Evolutionary conservation across 2,329 filamentous ascomycete species (phyloP), one percentile per base, ranked within the genome.

Genomic region (Diaporthe vexans): DNA sequence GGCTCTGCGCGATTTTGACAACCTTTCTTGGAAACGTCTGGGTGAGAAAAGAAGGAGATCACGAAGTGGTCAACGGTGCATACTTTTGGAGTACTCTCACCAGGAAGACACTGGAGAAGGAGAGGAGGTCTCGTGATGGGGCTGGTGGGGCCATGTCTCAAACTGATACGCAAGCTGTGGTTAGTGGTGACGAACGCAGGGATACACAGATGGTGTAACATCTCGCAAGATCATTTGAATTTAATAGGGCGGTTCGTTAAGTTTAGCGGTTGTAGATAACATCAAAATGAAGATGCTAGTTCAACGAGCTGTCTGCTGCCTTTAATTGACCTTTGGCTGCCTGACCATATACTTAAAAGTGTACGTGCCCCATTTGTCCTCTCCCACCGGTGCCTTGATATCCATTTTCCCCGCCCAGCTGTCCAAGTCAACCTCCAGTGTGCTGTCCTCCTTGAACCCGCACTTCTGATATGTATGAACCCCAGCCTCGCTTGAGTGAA

Each of bases 1-100:
- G 83, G 35, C 37, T 84, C 78, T 80, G 80, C 33, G 77, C 81
- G 2, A 6, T 83, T 3, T 73, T 76, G 9, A 78, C 81, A 11
- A 76, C 78, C 0, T 78, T 81, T 8, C 69, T 83, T 13, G 82
- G 82, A 9, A 84, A 83, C 37, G 82, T 84, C 6, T 80, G 79
- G 76, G 80, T 84, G 46, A 74, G 63, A 8, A 79, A 78, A 29
- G 71, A 77, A 26, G 79, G 78, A 2, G 78, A 74, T 1, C 79
- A 80, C 24, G 77, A 80, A 29, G 76, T 80, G 9, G 76, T 79
- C 1, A 76, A 77, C 52, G 77, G 77, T 0, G 65, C 74, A 2
- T 80, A 77, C 70, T 56, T 80, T 2, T 79, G 77, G 78, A 77
- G 73, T 29, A 3, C 76, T 4, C 10, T 78, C 48, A 76, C 43